Evolutionary conservation across 495 filamentous ascomycete species (phyloP).

Genomic region (Penicillium turbatum): DNA sequence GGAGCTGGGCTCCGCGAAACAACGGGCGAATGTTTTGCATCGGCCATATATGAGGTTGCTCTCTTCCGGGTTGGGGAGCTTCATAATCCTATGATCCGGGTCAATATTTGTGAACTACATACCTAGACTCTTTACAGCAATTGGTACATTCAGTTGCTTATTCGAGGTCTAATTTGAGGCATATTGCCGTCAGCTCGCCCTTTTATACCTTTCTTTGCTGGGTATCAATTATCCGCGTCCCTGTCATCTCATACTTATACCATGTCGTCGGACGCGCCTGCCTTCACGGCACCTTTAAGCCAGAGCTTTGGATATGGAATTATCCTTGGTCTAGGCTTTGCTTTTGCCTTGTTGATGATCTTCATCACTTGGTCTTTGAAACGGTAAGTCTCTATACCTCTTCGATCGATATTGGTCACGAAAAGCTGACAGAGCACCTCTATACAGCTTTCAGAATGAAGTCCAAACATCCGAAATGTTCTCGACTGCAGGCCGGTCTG

Average conservation of each 20-base stretch:
- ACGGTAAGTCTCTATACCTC: constrained; percentile 33
- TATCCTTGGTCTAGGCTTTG: constrained; percentile 69
- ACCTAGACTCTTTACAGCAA: background rate
- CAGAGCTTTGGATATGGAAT: constrained; percentile 80
- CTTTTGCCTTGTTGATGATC: constrained; percentile 78
- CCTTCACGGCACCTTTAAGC: constrained; percentile 53
- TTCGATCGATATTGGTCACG: background rate
- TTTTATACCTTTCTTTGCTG: background rate
- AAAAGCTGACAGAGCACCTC: background rate
- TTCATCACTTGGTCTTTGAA: constrained; percentile 76
- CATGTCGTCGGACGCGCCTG: constrained; percentile 4
- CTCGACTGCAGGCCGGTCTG: constrained; percentile 87
- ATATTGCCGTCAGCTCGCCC: background rate
- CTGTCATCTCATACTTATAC: background rate
- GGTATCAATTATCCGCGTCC: background rate
- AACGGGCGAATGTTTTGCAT: background rate
- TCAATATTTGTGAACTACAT: background rate
- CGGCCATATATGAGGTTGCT: background rate
- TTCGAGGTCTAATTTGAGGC: background rate
- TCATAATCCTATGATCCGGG: background rate
- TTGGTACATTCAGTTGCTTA: background rate
- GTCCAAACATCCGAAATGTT: constrained; percentile 98
- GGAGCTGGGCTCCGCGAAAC: constrained; percentile 15
- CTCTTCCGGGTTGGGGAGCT: background rate
- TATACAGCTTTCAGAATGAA: constrained; percentile 75